These are phyloP conservation scores for Prillingera fragicola DNA, from an alignment of 1,284 basidiomycete genomes.

Conservation along the genomic window DNA sequence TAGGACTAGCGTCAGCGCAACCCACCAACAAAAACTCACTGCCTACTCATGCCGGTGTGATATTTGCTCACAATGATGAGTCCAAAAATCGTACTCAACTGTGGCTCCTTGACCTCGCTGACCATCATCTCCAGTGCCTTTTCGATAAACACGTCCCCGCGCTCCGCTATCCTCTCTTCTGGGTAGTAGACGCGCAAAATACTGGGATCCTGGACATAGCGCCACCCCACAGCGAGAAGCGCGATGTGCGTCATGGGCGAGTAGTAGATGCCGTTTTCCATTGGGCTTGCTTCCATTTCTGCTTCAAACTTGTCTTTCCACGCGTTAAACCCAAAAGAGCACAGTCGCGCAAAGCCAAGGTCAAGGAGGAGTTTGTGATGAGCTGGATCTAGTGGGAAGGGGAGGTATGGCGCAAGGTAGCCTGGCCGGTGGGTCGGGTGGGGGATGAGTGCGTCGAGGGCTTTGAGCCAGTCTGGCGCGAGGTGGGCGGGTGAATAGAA, in stretches of 20 bases:
- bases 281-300: slow-evolving; percentile 18
- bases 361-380: slow-evolving; percentile 19
- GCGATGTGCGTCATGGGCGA: slow-evolving; percentile 20
- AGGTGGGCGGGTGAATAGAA: slow-evolving; percentile 23
- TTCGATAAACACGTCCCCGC: slow-evolving; percentile 16
- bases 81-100: slow-evolving; percentile 17
- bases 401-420: slow-evolving; percentile 23
- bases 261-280: slow-evolving; percentile 15
- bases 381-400: slow-evolving; percentile 17
- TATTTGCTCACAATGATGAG: slow-evolving; percentile 14
- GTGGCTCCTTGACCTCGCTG: slow-evolving; percentile 12
- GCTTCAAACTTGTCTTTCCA: slow-evolving; percentile 18
- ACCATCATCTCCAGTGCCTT: slow-evolving; percentile 14
- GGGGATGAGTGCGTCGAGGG: slow-evolving; percentile 9
- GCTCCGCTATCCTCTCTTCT: neutral
- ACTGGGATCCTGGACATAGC: slow-evolving; percentile 12
- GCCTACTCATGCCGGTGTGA: slow-evolving; percentile 14
- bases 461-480: slow-evolving; percentile 20
- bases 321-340: slow-evolving; percentile 18
- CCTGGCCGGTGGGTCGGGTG: slow-evolving; percentile 9
- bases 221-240: slow-evolving; percentile 20
- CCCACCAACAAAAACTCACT: too few species aligned
- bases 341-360: slow-evolving; percentile 14
- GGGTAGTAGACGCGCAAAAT: slow-evolving; percentile 17
- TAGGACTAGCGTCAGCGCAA: slow-evolving; percentile 1